These are phyloP conservation scores for Primulina tabacum DNA, from an alignment of 257 asterid genomes.

Conservation along the genomic window DNA sequence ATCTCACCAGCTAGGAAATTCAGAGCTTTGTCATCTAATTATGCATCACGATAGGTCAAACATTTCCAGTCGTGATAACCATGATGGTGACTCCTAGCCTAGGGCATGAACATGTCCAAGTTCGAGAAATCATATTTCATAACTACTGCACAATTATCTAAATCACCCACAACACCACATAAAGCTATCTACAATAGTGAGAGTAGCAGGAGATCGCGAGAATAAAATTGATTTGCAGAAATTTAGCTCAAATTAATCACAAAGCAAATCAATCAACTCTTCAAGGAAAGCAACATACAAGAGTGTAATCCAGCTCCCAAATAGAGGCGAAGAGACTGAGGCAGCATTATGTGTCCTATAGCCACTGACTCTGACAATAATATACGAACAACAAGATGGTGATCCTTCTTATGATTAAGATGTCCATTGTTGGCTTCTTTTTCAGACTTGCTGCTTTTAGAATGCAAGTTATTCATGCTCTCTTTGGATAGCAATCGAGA, in stretches of 20 bases:
- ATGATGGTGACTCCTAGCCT: too few relatives aligned
- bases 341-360: constrained; percentile 86
- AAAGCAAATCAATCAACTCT: constrained; percentile 19
- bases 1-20: neutral
- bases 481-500: constrained; percentile 47
- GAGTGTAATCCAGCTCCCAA: constrained; percentile 81
- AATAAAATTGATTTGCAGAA: neutral
- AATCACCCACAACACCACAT: neutral
- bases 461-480: constrained; percentile 42
- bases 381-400: constrained; percentile 42
- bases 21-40: neutral
- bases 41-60: neutral
- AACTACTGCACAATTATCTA: neutral
- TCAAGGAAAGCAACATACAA: constrained; percentile 54
- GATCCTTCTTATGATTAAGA: constrained; percentile 34
- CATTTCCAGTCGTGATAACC: too few relatives aligned
- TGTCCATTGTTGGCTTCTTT: constrained; percentile 49
- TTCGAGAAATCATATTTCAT: neutral
- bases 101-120: neutral
- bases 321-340: constrained; percentile 79
- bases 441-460: constrained; percentile 40
- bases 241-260: neutral
- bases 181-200: neutral
- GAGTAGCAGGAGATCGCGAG: neutral
- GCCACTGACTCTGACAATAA: constrained; percentile 74